Percentiles rank a stretch among this genome's conserved stretches.
phyloP scores from a whole-genome alignment of 176 grass and related monocot genomes.

The Carex cristatella region DNA sequence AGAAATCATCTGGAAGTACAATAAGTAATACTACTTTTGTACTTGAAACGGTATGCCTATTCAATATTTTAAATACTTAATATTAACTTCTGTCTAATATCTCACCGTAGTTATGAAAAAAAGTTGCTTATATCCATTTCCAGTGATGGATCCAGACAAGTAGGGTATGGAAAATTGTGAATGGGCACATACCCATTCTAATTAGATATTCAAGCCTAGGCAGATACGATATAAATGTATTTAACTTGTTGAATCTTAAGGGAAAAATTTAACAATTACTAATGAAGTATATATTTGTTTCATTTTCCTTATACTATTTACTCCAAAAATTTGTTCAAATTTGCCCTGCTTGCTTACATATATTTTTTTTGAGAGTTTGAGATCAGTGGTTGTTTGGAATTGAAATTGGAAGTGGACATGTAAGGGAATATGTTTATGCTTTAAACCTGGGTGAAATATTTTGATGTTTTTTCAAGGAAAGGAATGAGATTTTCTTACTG shows the following conservation, averaged over 20 bases:
- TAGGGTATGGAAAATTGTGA: background rate
- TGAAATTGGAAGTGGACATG: background rate
- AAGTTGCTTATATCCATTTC: background rate
- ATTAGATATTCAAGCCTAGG: background rate
- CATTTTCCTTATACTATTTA: background rate
- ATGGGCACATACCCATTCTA: background rate
- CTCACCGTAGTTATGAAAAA: background rate
- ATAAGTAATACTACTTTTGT: slow-evolving; percentile 3
- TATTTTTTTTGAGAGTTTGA: background rate
- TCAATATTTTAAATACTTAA: background rate
- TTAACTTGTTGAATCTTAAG: background rate
- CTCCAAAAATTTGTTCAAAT: background rate
- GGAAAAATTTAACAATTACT: background rate
- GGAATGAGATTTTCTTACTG: background rate
- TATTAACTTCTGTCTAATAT: background rate
- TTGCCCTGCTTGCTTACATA: background rate
- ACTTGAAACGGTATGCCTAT: background rate
- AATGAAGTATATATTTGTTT: background rate
- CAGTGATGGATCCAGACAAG: background rate
- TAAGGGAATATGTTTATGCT: background rate
- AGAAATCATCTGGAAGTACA: slow-evolving; percentile 15
- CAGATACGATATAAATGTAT: background rate
- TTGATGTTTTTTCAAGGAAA: background rate
- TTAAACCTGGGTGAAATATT: slow-evolving; percentile 2
- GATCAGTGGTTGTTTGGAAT: background rate